These are phyloP conservation scores for Stropharia rugosoannulata DNA, from an alignment of 768 basidiomycete genomes.

Conservation along the genomic window DNA sequence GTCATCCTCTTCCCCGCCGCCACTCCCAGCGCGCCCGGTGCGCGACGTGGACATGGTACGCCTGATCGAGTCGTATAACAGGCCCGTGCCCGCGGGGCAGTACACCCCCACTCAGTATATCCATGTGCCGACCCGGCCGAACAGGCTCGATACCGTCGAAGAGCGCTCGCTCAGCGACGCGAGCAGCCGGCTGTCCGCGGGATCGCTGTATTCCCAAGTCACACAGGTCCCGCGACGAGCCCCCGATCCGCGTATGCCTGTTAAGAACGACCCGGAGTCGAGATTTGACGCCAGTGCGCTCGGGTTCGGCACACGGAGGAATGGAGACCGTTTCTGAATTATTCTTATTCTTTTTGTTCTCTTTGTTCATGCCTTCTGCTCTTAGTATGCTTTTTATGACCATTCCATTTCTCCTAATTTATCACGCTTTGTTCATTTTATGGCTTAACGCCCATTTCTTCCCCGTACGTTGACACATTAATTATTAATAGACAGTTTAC, in stretches of 20 bases:
- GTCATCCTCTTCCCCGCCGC: too few relatives aligned
- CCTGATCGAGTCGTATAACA: constrained; percentile 46
- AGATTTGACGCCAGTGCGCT: constrained; percentile 53
- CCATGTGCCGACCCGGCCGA: neutral
- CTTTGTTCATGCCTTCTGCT: too few relatives aligned
- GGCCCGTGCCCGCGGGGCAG: neutral
- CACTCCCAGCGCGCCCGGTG: constrained; percentile 1
- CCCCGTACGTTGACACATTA: too few relatives aligned
- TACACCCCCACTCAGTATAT: neutral
- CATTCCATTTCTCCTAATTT: too few relatives aligned
- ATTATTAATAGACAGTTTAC: too few relatives aligned
- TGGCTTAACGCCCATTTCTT: too few relatives aligned
- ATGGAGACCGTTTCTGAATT: neutral
- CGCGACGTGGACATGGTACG: constrained; percentile 41
- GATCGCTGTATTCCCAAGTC: constrained; percentile 64
- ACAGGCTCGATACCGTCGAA: neutral
- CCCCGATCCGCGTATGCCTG: constrained; percentile 68
- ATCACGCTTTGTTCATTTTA: too few relatives aligned
- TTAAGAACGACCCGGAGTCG: constrained; percentile 29
- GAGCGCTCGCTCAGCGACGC: constrained; percentile 48
- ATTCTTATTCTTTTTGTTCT: neutral
- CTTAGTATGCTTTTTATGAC: too few relatives aligned
- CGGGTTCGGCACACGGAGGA: neutral
- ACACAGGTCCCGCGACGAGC: constrained; percentile 59
- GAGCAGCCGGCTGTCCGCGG: constrained; percentile 44